Conservation (phyloP, 2,329 filamentous ascomycete genomes). For the Paecilomyces variotii region DNA sequence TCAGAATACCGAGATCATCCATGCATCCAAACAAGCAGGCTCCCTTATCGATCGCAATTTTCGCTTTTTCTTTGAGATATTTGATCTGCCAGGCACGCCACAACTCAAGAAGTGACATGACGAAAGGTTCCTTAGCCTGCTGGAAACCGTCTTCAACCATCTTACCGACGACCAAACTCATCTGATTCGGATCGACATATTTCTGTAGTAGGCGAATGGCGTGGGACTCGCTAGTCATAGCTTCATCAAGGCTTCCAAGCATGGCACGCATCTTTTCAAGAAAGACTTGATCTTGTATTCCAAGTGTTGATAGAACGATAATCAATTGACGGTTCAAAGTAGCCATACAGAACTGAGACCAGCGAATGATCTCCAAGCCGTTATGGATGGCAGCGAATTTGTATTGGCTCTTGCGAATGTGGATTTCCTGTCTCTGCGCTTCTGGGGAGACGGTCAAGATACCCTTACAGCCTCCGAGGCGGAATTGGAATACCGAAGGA, state of each 20-base stretch:
- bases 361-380: conserved; percentile 76
- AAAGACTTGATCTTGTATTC: conserved; percentile 62
- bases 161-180: conserved; percentile 62
- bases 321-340: conserved; percentile 89
- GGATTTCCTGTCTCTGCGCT: conserved; percentile 58
- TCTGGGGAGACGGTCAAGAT: conserved; percentile 70
- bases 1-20: conserved; percentile 71
- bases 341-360: conserved; percentile 66
- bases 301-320: conserved; percentile 69
- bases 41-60: conserved; percentile 71
- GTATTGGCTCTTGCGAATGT: conserved; percentile 74
- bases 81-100: conserved; percentile 90
- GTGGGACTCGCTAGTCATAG: conserved; percentile 56
- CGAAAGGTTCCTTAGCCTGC: conserved; percentile 65
- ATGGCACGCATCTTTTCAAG: conserved; percentile 58
- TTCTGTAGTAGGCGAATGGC: conserved; percentile 63
- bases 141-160: conserved; percentile 80
- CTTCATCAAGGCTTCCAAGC: conserved; percentile 58
- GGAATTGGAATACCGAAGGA: conserved; percentile 85
- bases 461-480: conserved; percentile 87
- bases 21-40: conserved; percentile 83
- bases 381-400: conserved; percentile 71
- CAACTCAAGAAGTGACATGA: conserved; percentile 66
- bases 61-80: conserved; percentile 83
- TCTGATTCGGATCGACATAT: conserved; percentile 79